phyloP scores from a whole-genome alignment of 306 rosid genomes.

The Quercus variabilis region DNA sequence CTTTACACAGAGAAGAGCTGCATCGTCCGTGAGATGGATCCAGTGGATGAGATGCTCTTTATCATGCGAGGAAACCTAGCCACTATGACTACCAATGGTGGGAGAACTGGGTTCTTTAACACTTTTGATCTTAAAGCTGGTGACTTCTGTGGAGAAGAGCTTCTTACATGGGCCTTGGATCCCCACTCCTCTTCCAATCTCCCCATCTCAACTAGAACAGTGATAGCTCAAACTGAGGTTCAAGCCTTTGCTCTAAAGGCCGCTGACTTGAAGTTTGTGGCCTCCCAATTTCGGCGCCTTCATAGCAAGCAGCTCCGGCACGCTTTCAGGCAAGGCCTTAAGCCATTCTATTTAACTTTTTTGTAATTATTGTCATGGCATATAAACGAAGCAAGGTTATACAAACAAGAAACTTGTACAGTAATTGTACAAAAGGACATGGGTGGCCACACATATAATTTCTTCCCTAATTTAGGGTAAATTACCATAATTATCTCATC shows the following conservation, averaged over 20 bases:
- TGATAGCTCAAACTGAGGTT: constrained; percentile 67
- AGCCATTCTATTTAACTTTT: constrained; percentile 3
- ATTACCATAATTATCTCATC: too few relatives aligned
- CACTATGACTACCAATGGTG: constrained; percentile 62
- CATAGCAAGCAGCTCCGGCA: constrained; percentile 63
- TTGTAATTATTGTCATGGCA: constrained; percentile 1
- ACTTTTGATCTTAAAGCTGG: constrained; percentile 57
- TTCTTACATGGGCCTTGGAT: constrained; percentile 90
- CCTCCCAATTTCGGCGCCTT: constrained; percentile 70
- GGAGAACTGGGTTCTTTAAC: constrained; percentile 71
- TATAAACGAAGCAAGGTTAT: neutral
- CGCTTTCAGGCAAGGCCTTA: constrained; percentile 60
- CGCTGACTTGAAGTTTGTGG: constrained; percentile 63
- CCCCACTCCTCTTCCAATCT: constrained; percentile 52
- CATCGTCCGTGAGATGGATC: constrained; percentile 80
- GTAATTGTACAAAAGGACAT: neutral
- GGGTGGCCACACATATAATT: too few relatives aligned
- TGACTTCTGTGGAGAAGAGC: constrained; percentile 95
- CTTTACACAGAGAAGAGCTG: constrained; percentile 62
- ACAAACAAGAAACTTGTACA: neutral
- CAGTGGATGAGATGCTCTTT: constrained; percentile 88
- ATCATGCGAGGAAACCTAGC: constrained; percentile 68
- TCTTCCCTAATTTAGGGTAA: too few relatives aligned
- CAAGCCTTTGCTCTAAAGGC: constrained; percentile 83
- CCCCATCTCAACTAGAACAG: constrained; percentile 78